Evolutionary conservation across 805 yeast genomes (phyloP), one percentile per base, ranked within the genome.

Genomic region (Babjeviella inositovora): DNA sequence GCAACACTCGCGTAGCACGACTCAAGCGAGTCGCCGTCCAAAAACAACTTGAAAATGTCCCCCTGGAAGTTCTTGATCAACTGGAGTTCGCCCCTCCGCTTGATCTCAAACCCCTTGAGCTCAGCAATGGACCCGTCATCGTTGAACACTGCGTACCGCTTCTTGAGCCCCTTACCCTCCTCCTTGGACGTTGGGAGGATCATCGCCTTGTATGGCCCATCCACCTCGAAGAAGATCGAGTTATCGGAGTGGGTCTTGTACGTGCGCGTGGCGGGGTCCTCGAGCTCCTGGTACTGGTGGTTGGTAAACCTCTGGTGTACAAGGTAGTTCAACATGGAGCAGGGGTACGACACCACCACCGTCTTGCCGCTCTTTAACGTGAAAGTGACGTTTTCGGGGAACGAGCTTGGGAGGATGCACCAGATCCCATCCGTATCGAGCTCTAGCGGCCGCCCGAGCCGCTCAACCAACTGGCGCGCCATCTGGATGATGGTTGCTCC

Each of bases 391-490:
- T 84, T 76, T 38, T 90, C 98, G 0, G 99, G 99, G 44, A 90
- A 90, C 2, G 93, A 67, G 24, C 70, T 62, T 2, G 99, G 98
- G 20, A 90, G 55, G 32, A 85, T 90, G 65, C 99, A 90, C 99
- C 99, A 90, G 40, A 90, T 90, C 57, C 99, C 99, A 61, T 90
- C 99, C 0, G 99, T 90, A 49, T 90, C 99, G 32, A 90, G 63
- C 41, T 90, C 99, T 29, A 90, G 54, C 0, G 98, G 98, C 35
- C 97, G 62, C 2, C 99, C 99, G 4, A 92, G 53, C 37, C 95
- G 57, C 43, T 87, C 97, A 8, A 90, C 95, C 28, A 90, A 53
- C 1, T 76, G 53, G 31, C 97, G 61, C 0, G 99, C 99, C 90
- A 87, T 79, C 49, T 92, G 97, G 55, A 90, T 90, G 37, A 90